A percentile compares a stretch with the other conserved stretches of the same genome.
Conservation (phyloP, 768 basidiomycete species). For the Suillus subaureus region DNA sequence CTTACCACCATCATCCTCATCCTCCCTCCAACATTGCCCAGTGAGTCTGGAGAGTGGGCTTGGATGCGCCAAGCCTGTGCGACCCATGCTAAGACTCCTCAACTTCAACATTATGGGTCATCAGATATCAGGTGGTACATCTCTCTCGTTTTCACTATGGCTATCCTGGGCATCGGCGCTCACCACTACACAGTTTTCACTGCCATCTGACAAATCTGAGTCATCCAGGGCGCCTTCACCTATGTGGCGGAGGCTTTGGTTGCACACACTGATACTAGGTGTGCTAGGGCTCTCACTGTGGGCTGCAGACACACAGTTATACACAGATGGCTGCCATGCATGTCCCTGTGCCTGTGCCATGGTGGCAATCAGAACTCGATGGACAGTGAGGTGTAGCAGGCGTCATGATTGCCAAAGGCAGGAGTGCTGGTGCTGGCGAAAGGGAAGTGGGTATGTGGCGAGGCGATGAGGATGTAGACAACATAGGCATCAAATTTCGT, state of each 20-base stretch:
- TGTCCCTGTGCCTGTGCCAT: conserved; percentile 33
- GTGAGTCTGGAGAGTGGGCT: conserved; percentile 69
- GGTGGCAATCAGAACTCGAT: conserved; percentile 40
- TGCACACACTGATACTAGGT: conserved; percentile 35
- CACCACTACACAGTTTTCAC: conserved; percentile 20
- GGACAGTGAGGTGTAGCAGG: conserved; percentile 45
- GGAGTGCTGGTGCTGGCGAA: conserved; percentile 39
- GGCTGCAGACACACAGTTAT: conserved; percentile 46
- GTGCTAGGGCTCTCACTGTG: conserved; percentile 36
- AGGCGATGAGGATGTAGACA: conserved; percentile 62
- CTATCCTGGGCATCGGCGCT: conserved; percentile 21
- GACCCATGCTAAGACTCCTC: conserved; percentile 35
- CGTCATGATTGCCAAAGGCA: conserved; percentile 44
- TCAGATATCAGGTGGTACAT: conserved; percentile 11
- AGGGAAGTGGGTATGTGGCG: conserved; percentile 41
- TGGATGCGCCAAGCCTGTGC: conserved; percentile 44
- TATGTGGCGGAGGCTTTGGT: conserved; percentile 58
- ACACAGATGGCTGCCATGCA: conserved; percentile 40
- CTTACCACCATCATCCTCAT: conserved; percentile 37
- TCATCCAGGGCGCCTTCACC: conserved; percentile 81
- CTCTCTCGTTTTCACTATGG: conserved; percentile 37
- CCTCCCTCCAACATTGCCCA: conserved; percentile 56
- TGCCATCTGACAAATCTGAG: conserved; percentile 61
- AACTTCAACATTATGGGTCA: conserved; percentile 36
- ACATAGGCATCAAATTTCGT: conserved; percentile 55